Evolutionary conservation across 1,284 basidiomycete species (phyloP).

Genomic region (Trichosporon ovoides): DNA sequence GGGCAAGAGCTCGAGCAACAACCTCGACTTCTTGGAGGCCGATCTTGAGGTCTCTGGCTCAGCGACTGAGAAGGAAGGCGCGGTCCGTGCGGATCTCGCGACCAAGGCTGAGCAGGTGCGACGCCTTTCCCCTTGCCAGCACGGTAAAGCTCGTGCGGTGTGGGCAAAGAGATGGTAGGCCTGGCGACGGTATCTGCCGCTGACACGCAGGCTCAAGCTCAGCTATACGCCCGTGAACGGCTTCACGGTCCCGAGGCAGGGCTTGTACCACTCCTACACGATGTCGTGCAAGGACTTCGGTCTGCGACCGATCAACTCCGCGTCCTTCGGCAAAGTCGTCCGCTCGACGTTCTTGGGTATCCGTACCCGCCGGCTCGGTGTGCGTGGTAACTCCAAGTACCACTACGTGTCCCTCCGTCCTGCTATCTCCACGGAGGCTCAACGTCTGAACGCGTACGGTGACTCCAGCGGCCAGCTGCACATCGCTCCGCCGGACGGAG

Average conservation of each 20-base stretch:
- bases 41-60: slow-evolving; percentile 26
- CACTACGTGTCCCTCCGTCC: slow-evolving; percentile 61
- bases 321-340: slow-evolving; percentile 88
- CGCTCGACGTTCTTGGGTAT: slow-evolving; percentile 85
- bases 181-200: not conserved
- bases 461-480: slow-evolving; percentile 35
- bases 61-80: slow-evolving; percentile 29
- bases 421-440: slow-evolving; percentile 76
- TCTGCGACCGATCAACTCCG: slow-evolving; percentile 73
- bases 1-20: slow-evolving; percentile 18
- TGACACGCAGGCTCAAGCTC: slow-evolving; percentile 30
- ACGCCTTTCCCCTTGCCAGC: slow-evolving; percentile 24
- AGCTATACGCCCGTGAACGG: slow-evolving; percentile 31
- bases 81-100: slow-evolving; percentile 26
- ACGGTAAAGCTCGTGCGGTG: slow-evolving; percentile 34
- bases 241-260: slow-evolving; percentile 63
- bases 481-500: slow-evolving; percentile 21
- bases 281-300: slow-evolving; percentile 60
- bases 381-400: slow-evolving; percentile 67
- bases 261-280: slow-evolving; percentile 85
- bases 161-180: slow-evolving; percentile 44
- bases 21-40: slow-evolving; percentile 20
- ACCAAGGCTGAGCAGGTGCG: slow-evolving; percentile 21
- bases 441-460: slow-evolving; percentile 82
- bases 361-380: slow-evolving; percentile 84